phyloP scores from a whole-genome alignment of 1,139 yeast genomes.

The Zygosaccharomyces sapae region DNA sequence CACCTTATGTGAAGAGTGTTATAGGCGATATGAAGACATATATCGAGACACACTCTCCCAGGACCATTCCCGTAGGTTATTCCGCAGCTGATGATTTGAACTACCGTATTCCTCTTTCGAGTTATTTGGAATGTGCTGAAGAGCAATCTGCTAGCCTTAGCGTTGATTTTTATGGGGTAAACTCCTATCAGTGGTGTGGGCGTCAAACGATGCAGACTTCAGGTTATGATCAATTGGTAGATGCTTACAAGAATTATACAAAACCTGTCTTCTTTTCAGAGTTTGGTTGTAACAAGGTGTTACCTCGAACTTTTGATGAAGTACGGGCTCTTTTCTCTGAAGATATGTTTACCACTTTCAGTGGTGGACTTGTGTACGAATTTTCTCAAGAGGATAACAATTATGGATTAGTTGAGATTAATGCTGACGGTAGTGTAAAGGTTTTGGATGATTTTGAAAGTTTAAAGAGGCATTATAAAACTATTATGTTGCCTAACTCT shows the following conservation, averaged over 20 bases:
- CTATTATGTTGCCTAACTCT: conserved; percentile 34
- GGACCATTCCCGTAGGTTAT: conserved; percentile 86
- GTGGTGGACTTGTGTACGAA: conserved; percentile 93
- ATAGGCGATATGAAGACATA: conserved; percentile 76
- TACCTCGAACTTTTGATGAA: conserved; percentile 80
- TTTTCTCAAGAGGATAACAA: conserved; percentile 83
- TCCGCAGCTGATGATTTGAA: conserved; percentile 90
- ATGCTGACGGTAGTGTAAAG: conserved; percentile 51
- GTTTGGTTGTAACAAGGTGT: conserved; percentile 84
- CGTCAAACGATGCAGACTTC: conserved; percentile 73
- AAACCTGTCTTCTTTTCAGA: conserved; percentile 87
- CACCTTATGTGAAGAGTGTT: conserved; percentile 70
- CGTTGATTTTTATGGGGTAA: conserved; percentile 92
- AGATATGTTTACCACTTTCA: conserved; percentile 74
- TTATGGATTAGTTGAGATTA: conserved; percentile 76
- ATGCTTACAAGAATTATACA: conserved; percentile 62
- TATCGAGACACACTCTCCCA: conserved; percentile 52
- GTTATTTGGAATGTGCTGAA: conserved; percentile 74
- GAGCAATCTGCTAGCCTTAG: conserved; percentile 46
- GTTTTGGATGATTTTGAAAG: conserved; percentile 52
- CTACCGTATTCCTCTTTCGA: conserved; percentile 70
- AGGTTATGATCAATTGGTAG: conserved; percentile 74
- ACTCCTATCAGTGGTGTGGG: conserved; percentile 98
- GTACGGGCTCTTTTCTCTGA: conserved; percentile 63
- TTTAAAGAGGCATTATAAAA: conserved; percentile 48